phyloP scores from a whole-genome alignment of 148 eudicot genomes.

The Tetragonia tetragonoides region DNA sequence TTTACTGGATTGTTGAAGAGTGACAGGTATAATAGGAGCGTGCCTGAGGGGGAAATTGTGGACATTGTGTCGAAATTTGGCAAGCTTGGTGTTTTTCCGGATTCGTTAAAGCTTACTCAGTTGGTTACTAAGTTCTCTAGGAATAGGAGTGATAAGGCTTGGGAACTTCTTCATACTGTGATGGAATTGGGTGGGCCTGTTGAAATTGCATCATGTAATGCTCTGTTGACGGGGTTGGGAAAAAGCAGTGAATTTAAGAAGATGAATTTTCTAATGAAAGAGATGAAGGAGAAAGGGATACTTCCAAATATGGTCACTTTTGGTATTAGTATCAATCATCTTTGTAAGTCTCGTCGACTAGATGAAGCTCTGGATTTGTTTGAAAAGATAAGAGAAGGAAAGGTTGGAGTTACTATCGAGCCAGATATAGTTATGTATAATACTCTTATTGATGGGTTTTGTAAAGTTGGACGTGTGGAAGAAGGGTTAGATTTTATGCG shows the following conservation, averaged over 20 bases:
- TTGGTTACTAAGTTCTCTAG: constrained; percentile 46
- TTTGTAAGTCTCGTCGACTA: constrained; percentile 54
- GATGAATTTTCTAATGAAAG: constrained; percentile 49
- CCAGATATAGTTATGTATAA: constrained; percentile 74
- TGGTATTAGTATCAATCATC: constrained; percentile 60
- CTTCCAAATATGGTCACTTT: constrained; percentile 51
- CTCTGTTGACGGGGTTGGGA: constrained; percentile 54
- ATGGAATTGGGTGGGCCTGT: constrained; percentile 51
- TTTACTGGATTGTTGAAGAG: constrained; percentile 38
- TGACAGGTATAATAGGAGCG: constrained; percentile 26
- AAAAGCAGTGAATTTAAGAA: constrained; percentile 35
- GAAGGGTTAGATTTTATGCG: constrained; percentile 65
- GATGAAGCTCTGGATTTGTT: constrained; percentile 59
- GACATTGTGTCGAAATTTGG: constrained; percentile 44
- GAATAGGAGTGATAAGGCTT: constrained; percentile 38
- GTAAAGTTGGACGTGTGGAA: constrained; percentile 67
- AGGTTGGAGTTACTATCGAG: constrained; percentile 35
- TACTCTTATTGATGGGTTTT: constrained; percentile 73
- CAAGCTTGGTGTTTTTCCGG: constrained; percentile 34
- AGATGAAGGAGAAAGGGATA: constrained; percentile 67
- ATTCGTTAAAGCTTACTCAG: constrained; percentile 34
- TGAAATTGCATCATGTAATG: constrained; percentile 51
- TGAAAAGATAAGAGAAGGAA: constrained; percentile 51
- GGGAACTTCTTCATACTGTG: constrained; percentile 43
- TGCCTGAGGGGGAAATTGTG: constrained; percentile 39